These are phyloP conservation scores for Cordyceps tenuipes DNA, from an alignment of 2,329 filamentous ascomycete genomes.

Conservation along the genomic window DNA sequence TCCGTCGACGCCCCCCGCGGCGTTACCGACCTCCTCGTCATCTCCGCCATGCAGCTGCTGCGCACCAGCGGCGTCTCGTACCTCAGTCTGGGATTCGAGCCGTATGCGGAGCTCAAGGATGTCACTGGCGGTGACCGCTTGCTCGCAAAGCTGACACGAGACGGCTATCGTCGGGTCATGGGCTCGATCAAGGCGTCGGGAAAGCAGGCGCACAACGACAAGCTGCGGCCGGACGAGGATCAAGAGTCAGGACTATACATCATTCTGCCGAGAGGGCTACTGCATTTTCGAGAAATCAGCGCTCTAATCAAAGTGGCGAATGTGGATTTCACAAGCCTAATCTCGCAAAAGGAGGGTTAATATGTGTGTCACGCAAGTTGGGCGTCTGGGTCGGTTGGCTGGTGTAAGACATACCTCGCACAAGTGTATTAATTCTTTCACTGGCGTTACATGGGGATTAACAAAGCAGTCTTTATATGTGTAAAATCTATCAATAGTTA, in stretches of 20 bases:
- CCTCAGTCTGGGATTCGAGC: slow-evolving; percentile 17
- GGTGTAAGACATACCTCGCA: background rate
- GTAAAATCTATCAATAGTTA: background rate
- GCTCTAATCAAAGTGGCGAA: slow-evolving; percentile 17
- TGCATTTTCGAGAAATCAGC: slow-evolving; percentile 14
- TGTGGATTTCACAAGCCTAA: slow-evolving; percentile 2
- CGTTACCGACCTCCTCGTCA: slow-evolving; percentile 19
- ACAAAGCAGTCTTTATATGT: background rate
- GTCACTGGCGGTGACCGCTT: slow-evolving; percentile 1
- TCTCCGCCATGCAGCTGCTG: slow-evolving; percentile 16
- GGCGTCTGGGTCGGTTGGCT: background rate
- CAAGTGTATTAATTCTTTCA: background rate
- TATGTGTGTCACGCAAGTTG: background rate
- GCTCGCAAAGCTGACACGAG: slow-evolving; percentile 8
- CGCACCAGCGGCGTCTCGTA: slow-evolving; percentile 14
- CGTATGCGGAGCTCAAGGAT: slow-evolving; percentile 11
- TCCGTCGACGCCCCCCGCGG: slow-evolving; percentile 18
- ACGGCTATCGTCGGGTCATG: slow-evolving; percentile 14
- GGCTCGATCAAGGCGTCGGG: slow-evolving; percentile 15
- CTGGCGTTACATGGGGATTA: background rate
- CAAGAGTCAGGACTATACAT: slow-evolving; percentile 15
- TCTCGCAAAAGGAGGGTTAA: background rate
- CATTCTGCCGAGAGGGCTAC: slow-evolving; percentile 12
- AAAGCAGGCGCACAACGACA: slow-evolving; percentile 17
- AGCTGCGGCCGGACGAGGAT: slow-evolving; percentile 16